Percentiles rank a stretch among this genome's conserved stretches.
These are phyloP conservation scores for Picea abies DNA, from an alignment of 83 land plant genomes.

Conservation along the genomic window DNA sequence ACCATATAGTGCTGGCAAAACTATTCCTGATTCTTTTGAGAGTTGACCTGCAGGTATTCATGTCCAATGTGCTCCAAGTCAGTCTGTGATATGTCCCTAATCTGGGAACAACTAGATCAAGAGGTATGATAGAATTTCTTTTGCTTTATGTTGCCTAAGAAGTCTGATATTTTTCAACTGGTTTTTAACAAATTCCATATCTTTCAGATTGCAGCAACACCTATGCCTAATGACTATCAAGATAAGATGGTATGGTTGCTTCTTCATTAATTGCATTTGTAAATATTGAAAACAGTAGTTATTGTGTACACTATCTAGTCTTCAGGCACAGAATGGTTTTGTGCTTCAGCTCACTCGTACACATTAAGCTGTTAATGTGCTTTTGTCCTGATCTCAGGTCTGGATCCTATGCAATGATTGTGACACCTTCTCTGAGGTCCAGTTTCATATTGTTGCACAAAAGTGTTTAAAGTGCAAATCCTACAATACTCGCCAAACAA, in stretches of 20 bases:
- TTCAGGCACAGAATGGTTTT: not conserved
- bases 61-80: constrained; percentile 89
- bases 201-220: constrained; percentile 59
- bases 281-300: not conserved
- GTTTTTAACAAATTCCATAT: not conserved
- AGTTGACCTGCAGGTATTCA: constrained; percentile 40
- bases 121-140: constrained; percentile 43
- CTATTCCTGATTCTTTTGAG: not conserved
- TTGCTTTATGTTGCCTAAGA: not conserved
- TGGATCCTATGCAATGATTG: constrained; percentile 93
- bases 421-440: constrained; percentile 55
- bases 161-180: not conserved
- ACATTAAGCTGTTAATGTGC: not conserved
- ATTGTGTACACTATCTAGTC: not conserved
- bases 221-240: constrained; percentile 70
- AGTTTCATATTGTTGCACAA: constrained; percentile 68
- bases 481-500: constrained; percentile 79
- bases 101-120: constrained; percentile 63
- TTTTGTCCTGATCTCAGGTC: constrained; percentile 39
- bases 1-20: not conserved
- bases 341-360: not conserved
- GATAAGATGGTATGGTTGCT: constrained; percentile 42
- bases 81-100: constrained; percentile 61
- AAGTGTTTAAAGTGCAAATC: constrained; percentile 81
- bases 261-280: not conserved